These are phyloP conservation scores for Entophlyctis helioformis DNA, from an alignment of 192 early-diverging fungal genomes.

Conservation along the genomic window DNA sequence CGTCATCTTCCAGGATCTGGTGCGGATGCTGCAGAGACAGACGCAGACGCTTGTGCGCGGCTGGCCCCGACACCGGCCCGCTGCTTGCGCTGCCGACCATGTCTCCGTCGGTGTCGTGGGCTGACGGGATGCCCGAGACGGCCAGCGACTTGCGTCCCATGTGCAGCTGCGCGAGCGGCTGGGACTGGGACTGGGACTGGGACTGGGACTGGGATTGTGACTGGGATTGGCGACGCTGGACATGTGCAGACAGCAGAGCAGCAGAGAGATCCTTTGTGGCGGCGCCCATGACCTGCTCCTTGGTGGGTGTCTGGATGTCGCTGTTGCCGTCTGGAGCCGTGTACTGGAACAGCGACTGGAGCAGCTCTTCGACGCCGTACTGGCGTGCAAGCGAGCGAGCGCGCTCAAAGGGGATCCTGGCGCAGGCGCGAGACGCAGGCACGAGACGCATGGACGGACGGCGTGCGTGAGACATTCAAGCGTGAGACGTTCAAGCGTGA, in stretches of 20 bases:
- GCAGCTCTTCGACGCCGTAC: constrained; percentile 60
- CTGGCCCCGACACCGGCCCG: no score
- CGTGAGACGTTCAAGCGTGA: no score
- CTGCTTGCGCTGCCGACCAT: background rate
- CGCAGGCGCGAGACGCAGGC: background rate
- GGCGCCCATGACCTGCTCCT: constrained; percentile 30
- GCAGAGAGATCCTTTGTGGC: constrained; percentile 3
- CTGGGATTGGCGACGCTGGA: background rate
- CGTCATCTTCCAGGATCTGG: no score
- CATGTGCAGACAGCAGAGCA: background rate
- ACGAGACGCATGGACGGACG: no score
- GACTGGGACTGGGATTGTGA: background rate
- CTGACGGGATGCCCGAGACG: constrained; percentile 1
- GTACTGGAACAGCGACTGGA: constrained; percentile 75
- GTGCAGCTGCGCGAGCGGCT: background rate
- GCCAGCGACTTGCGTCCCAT: constrained; percentile 4
- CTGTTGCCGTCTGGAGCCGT: constrained; percentile 31
- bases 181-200: background rate
- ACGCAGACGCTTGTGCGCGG: no score
- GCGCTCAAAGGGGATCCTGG: constrained; percentile 76
- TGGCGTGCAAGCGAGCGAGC: constrained; percentile 70
- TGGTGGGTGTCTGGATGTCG: constrained; percentile 40
- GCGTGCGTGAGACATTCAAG: no score
- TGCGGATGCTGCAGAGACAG: no score
- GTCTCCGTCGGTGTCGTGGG: constrained; percentile 7